Evolutionary conservation across 2,329 filamentous ascomycete species (phyloP).

Genomic region (Blumeria hordei): DNA sequence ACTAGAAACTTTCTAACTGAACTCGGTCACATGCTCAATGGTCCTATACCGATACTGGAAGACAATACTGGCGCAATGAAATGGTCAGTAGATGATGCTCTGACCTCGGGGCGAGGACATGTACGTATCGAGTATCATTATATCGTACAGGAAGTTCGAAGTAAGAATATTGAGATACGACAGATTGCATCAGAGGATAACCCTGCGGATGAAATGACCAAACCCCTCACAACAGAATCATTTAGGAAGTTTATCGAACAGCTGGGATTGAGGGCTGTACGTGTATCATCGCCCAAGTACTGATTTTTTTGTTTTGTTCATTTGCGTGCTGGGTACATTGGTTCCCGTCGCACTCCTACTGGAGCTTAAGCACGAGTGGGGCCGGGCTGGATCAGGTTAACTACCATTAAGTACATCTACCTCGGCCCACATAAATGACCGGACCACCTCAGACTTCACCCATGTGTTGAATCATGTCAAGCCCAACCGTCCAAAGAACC

Average conservation of each 20-base stretch:
- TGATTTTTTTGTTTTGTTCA: too few species aligned
- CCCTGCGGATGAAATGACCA: background rate
- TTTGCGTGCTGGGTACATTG: too few species aligned
- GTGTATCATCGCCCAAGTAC: background rate
- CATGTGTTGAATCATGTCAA: too few species aligned
- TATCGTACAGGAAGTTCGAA: background rate
- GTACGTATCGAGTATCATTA: background rate
- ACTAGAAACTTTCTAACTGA: background rate
- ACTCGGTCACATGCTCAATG: background rate
- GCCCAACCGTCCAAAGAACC: too few species aligned
- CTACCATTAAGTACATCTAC: too few species aligned
- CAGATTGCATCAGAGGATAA: background rate
- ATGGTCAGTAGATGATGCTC: background rate
- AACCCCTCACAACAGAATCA: background rate
- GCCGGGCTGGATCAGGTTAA: too few species aligned
- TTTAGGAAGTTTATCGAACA: background rate
- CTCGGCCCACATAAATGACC: too few species aligned
- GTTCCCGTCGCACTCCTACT: too few species aligned
- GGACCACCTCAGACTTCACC: too few species aligned
- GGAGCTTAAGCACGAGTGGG: too few species aligned
- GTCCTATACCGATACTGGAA: background rate
- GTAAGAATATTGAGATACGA: background rate
- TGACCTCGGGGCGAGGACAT: background rate
- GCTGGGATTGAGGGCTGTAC: background rate
- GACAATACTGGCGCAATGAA: constrained; percentile 1